These are phyloP conservation scores for Roridomyces roridus DNA, from an alignment of 768 basidiomycete species.

Conservation along the genomic window DNA sequence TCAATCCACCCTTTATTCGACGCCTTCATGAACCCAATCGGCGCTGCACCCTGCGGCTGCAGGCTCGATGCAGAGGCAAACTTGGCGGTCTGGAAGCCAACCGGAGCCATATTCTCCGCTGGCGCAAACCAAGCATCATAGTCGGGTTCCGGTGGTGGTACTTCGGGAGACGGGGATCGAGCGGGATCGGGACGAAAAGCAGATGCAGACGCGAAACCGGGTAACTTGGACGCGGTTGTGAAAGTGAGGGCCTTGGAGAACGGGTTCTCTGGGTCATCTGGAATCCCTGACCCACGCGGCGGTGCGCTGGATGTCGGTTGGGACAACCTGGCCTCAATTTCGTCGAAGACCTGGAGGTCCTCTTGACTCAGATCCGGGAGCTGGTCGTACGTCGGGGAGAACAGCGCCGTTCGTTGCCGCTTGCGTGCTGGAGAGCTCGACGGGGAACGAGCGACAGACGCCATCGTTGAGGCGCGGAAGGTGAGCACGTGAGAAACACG, in stretches of 20 bases:
- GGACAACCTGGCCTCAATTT: slow-evolving; percentile 52
- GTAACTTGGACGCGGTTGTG: slow-evolving; percentile 9
- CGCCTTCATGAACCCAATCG: slow-evolving; percentile 36
- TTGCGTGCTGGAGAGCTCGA: slow-evolving; percentile 57
- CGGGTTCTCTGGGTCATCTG: background rate
- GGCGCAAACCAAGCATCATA: slow-evolving; percentile 59
- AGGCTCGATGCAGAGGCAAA: slow-evolving; percentile 23
- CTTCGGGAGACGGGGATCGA: slow-evolving; percentile 48
- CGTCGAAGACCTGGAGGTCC: slow-evolving; percentile 61
- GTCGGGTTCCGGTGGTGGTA: slow-evolving; percentile 45
- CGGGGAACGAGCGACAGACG: slow-evolving; percentile 32
- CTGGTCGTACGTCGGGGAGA: slow-evolving; percentile 68
- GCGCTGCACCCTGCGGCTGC: slow-evolving; percentile 7
- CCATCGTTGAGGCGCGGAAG: slow-evolving; percentile 12
- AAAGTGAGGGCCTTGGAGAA: background rate
- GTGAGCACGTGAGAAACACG: background rate
- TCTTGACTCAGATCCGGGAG: slow-evolving; percentile 58
- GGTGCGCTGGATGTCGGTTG: slow-evolving; percentile 32
- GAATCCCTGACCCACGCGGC: background rate
- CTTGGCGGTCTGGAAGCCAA: slow-evolving; percentile 46
- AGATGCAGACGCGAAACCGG: slow-evolving; percentile 23
- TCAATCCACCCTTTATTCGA: slow-evolving; percentile 45
- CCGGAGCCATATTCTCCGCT: slow-evolving; percentile 29
- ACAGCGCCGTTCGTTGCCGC: slow-evolving; percentile 52
- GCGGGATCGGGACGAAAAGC: slow-evolving; percentile 25